Conservation (phyloP, 352 stramenopile species). For the Phytophthora ramorum region DNA sequence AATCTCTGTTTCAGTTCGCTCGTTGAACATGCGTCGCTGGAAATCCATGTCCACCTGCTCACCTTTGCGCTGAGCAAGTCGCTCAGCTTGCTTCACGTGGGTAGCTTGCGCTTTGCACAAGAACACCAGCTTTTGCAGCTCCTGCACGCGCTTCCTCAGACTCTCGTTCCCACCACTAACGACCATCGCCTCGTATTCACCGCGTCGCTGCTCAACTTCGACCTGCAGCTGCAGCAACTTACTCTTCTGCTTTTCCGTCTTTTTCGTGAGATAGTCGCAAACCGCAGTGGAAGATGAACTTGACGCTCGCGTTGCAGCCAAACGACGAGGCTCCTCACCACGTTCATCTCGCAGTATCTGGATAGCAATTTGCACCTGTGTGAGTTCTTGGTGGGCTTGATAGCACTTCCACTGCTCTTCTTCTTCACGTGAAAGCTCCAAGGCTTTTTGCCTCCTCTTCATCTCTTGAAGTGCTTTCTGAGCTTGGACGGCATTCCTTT, state of each 20-base stretch:
- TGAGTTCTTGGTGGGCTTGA: slow-evolving; percentile 64
- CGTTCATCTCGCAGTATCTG: slow-evolving; percentile 43
- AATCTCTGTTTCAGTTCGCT: slow-evolving; percentile 74
- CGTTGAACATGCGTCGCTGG: slow-evolving; percentile 47
- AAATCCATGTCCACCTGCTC: slow-evolving; percentile 45
- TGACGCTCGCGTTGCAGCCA: slow-evolving; percentile 18
- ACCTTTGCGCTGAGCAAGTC: slow-evolving; percentile 37
- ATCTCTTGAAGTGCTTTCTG: slow-evolving; percentile 42
- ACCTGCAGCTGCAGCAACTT: slow-evolving; percentile 52
- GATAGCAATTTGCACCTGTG: slow-evolving; percentile 60
- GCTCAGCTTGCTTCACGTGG: slow-evolving; percentile 52
- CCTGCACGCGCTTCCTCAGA: slow-evolving; percentile 60
- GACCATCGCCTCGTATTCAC: slow-evolving; percentile 52
- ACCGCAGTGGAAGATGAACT: slow-evolving; percentile 34
- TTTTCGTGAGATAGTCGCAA: slow-evolving; percentile 55
- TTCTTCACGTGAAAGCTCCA: slow-evolving; percentile 60
- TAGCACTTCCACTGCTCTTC: slow-evolving; percentile 66
- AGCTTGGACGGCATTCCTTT: slow-evolving; percentile 21
- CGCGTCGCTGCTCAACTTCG: slow-evolving; percentile 33
- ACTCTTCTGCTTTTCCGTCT: slow-evolving; percentile 50
- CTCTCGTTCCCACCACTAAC: slow-evolving; percentile 51
- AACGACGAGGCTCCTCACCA: slow-evolving; percentile 14
- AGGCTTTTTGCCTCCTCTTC: slow-evolving; percentile 39
- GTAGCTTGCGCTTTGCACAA: slow-evolving; percentile 63
- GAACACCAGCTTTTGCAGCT: slow-evolving; percentile 77